Evolutionary conservation across 2,329 filamentous ascomycete species (phyloP), one percentile per base, ranked within the genome.

Genomic region (Nigrospora sphaerica): DNA sequence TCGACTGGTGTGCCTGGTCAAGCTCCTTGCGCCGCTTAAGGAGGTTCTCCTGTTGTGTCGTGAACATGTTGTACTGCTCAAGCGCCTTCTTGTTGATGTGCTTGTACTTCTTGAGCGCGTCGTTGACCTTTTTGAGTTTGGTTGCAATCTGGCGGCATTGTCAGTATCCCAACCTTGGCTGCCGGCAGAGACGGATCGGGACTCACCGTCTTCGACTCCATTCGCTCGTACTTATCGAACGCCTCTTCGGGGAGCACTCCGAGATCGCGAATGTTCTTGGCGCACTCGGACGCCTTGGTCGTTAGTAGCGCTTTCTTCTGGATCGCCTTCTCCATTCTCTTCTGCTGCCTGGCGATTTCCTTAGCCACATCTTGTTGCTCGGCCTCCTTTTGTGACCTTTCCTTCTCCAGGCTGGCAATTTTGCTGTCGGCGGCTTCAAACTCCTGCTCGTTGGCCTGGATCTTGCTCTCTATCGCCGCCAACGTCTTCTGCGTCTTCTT

Each of bases 51-150:
- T 95, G 86, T 67, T 96, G 89, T 43, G 84, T 86, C 9, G 92
- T 96, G 64, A 97, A 98, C 69, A 85, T 95, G 70, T 92, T 95
- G 72, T 97, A 98, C 65, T 98, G 93, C 68, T 98, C 95, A 62
- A 97, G 95, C 0, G 93, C 93, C 70, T 98, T 97, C 72, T 97
- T 98, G 78, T 98, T 98, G 70, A 98, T 91, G 59, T 96, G 89
- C 46, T 90, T 89, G 70, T 93, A 97, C 64, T 96, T 95, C 71
- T 97, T 97, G 46, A 97, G 75, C 0, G 87, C 83, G 57, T 95
- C 88, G 52, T 95, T 95, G 59, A 92, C 89, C 60, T 91, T 95
- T 69, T 93, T 90, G 19, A 97, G 80, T 47, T 85, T 83, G 36
- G 71, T 71, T n/a, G 73, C 72, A 49, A 81, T 80, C 74, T 81